Evolutionary conservation across 164 flowering plant genomes (phyloP).

Genomic region (Nymphaea colorata): DNA sequence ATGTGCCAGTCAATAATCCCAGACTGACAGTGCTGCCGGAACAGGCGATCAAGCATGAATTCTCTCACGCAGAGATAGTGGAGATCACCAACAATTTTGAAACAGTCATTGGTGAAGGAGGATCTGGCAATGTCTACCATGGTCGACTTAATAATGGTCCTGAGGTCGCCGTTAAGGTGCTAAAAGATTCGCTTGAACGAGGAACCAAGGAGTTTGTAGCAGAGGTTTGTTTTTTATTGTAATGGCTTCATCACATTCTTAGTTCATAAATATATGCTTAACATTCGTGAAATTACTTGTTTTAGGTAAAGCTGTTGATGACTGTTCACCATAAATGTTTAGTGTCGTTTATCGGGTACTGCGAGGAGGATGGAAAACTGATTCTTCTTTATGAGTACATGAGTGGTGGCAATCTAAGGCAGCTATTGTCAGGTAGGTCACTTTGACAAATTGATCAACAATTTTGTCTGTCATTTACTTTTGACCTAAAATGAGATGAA

Average conservation of each 20-base stretch:
- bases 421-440: background rate
- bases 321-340: slow-evolving; percentile 1
- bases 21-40: no score
- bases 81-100: slow-evolving; percentile 28
- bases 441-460: no score
- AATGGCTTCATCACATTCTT: no score
- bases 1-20: no score
- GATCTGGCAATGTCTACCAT: slow-evolving; percentile 36
- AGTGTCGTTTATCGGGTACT: background rate
- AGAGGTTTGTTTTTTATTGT: slow-evolving; percentile 18
- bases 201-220: slow-evolving; percentile 28
- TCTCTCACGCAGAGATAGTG: slow-evolving; percentile 21
- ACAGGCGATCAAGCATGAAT: slow-evolving; percentile 1
- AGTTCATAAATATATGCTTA: no score
- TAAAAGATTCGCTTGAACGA: slow-evolving; percentile 23
- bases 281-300: no score
- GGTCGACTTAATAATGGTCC: slow-evolving; percentile 21
- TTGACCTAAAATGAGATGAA: no score
- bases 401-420: background rate
- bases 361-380: background rate
- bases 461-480: no score
- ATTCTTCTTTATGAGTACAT: background rate
- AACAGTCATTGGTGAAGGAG: slow-evolving; percentile 33
- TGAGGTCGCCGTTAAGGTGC: slow-evolving; percentile 40
- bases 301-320: slow-evolving; percentile 3